Evolutionary conservation across 768 basidiomycete genomes (phyloP).

Genomic region (Phlebiopsis gigantea): DNA sequence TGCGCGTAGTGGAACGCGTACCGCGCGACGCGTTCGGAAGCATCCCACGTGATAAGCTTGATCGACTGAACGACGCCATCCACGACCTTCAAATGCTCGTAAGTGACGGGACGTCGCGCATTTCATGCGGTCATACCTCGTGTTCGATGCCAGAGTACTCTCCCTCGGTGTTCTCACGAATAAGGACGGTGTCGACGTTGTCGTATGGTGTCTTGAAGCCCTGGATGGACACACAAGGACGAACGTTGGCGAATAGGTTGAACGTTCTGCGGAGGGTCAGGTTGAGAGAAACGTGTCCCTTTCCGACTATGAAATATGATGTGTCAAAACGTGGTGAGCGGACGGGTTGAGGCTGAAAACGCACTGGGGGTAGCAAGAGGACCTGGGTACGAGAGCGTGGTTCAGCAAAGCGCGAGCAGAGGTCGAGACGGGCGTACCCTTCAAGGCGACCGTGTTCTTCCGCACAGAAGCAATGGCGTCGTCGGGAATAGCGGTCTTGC

Average conservation of each 20-base stretch:
- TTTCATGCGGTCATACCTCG: constrained; percentile 53
- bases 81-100: constrained; percentile 34
- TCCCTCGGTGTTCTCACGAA: constrained; percentile 99
- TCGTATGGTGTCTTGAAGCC: constrained; percentile 99
- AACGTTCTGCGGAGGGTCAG: constrained; percentile 95
- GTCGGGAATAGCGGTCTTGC: constrained; percentile 97
- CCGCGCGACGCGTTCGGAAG: constrained; percentile 95
- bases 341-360: constrained; percentile 26
- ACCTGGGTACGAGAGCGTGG: constrained; percentile 37
- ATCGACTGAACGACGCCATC: constrained; percentile 99
- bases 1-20: constrained; percentile 99
- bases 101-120: not conserved
- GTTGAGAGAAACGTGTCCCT: constrained; percentile 98
- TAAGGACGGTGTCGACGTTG: constrained; percentile 98
- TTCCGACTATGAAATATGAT: constrained; percentile 65
- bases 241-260: constrained; percentile 97
- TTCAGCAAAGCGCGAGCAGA: not conserved
- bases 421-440: constrained; percentile 50
- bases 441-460: constrained; percentile 96
- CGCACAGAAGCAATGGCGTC: constrained; percentile 85
- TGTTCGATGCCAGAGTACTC: constrained; percentile 99
- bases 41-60: constrained; percentile 98
- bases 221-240: constrained; percentile 92
- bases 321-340: constrained; percentile 9
- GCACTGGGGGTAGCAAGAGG: constrained; percentile 95